phyloP scores from a whole-genome alignment of 2,329 filamentous ascomycete species.

The Sphaerulina musiva region DNA sequence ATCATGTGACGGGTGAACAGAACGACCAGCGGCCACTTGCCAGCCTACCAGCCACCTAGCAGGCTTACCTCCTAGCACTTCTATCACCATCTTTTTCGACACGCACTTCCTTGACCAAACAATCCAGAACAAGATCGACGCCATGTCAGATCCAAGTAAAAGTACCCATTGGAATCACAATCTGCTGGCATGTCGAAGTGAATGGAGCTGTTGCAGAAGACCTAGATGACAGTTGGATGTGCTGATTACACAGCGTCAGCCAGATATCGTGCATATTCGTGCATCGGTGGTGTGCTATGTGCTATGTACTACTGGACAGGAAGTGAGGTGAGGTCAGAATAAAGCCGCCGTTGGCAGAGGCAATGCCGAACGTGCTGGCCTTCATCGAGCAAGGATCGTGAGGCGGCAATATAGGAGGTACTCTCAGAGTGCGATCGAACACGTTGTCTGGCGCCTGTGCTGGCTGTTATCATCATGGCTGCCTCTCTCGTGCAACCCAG shows the following conservation, averaged over 20 bases:
- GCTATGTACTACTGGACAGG: not conserved
- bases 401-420: too few species aligned
- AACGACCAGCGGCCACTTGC: not conserved
- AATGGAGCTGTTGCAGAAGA: not conserved
- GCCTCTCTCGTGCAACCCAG: not conserved
- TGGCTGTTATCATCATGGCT: not conserved
- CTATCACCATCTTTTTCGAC: not conserved
- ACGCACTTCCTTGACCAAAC: not conserved
- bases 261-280: slow-evolving; percentile 15
- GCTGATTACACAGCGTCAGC: slow-evolving; percentile 6
- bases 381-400: too few species aligned
- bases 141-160: not conserved
- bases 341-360: not conserved
- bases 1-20: not conserved
- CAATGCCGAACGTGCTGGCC: too few species aligned
- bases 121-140: not conserved
- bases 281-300: slow-evolving; percentile 6
- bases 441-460: not conserved
- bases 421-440: not conserved
- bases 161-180: not conserved
- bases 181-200: not conserved
- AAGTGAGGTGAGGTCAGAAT: slow-evolving; percentile 2
- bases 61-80: not conserved
- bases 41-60: not conserved
- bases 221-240: slow-evolving; percentile 2